Base-by-base conservation (phyloP, 1,284 basidiomycete genomes). In the Puccinia horiana region DNA sequence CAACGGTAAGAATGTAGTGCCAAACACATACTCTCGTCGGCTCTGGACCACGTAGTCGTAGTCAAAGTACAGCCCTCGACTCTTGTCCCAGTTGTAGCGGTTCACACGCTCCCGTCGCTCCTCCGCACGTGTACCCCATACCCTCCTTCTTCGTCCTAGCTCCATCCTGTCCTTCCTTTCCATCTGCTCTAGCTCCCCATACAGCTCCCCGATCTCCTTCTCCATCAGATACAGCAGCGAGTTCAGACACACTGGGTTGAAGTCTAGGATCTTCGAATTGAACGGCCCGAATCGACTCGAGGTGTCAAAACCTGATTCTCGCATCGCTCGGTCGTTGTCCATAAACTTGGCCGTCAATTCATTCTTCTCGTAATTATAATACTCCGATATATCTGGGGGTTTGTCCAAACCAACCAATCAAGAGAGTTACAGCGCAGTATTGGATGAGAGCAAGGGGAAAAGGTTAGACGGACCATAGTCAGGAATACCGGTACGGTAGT, bases 281-380 rank as follows among this genome's bases (percentile, higher is more conserved):
- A 80, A 80, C 47, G 78, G 78, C 20, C 78, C 78, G 54, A 80
- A 80, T 6, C 78, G 65, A 12, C 26, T 23, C 23, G 78, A 80
- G 12, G 78, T 80, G 37, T 80, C 78, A 20, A 80, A 80, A 9
- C 78, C 78, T 16, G 67, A 72, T 47, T 80, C 78, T 29, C 78
- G 40, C 78, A 80, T 80, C 49, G 78, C 78, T 42, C 78, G 78
- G 37, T 80, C 78, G 42, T 69, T 80, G n/a, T 80, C 78, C 78
- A 80, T 80, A 23, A 52, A 80, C 67, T 73, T 70, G 20, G 65
- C 47, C 26, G 47, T 80, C 37, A 80, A 72, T 9, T 44, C 37
- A 56, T 80, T 67, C 23, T 23, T 80, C 54, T 80, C 49, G 44
- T 47, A 44, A 35, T 80, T 44, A 26, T 80, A 80, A 44, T 80